Evolutionary conservation across 2,329 filamentous ascomycete genomes (phyloP), one percentile per base, ranked within the genome.

Genomic region (Penicillium sp.): DNA sequence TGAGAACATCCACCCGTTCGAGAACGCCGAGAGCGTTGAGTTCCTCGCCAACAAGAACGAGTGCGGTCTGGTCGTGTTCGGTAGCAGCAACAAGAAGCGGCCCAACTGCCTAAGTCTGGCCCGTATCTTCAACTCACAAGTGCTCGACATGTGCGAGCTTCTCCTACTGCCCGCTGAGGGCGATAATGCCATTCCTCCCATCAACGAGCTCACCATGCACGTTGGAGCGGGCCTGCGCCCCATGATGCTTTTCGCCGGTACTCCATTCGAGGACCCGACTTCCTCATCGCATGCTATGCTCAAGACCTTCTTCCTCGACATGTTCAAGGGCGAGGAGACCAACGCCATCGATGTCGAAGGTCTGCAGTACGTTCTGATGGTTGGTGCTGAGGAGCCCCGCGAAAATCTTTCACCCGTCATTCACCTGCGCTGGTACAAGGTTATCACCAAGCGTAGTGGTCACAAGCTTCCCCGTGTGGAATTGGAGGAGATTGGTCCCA

Each of bases 11-110:
- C 91, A 94, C 74, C 94, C 94, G 2, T 99, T 99, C 74, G 93
- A 97, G 73, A 91, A 95, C 71, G 78, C 89, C 58, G 80, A 87
- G 23, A 93, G 89, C 46, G 83, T 97, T 61, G 91, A 97, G 75
- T 99, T 99, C 79, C 92, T 99, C 79, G 88, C 88, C 57, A 87
- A 92, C 70, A 99, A 97, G 80, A 99, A 99, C 76, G 94, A 99
- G 73, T 87, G 90, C 66, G 89, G 86, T 39, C 79, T 97, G 41
- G 82, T 97, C 60, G 82, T 94, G 60, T 96, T 96, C 65, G 92
- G 87, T 46, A 87, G 84, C 71, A 88, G 87, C 73, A 90, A 84
- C 73, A 99, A 97, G 82, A 99, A 97, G 82, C 83, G 94, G n/a
- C 92, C 92, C 4, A 91, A 99, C 74, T 87, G 87, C 56, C 72